Evolutionary conservation across 1,284 basidiomycete genomes (phyloP).

Genomic region (Salmacisia buchloeana): DNA sequence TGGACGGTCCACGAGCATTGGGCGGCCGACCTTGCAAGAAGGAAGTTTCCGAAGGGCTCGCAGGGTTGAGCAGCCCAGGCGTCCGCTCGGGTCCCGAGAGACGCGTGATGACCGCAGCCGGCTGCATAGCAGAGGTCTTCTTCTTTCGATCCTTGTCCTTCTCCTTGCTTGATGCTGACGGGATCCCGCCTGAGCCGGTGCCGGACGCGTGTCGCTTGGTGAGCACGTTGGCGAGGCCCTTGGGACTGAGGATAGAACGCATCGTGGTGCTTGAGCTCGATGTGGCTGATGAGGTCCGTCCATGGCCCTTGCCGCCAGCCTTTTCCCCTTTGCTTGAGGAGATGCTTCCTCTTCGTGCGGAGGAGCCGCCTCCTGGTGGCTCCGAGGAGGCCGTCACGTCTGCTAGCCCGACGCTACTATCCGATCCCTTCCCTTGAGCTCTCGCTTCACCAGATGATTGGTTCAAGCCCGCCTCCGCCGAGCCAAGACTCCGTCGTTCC

Average conservation of each 20-base stretch:
- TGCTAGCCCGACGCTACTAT: too few species aligned
- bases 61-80: neutral
- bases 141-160: too few species aligned
- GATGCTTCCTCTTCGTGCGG: neutral
- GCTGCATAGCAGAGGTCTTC: neutral
- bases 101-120: neutral
- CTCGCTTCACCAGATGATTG: too few species aligned
- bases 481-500: neutral
- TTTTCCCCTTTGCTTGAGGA: neutral
- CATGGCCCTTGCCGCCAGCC: neutral
- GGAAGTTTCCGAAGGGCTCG: neutral
- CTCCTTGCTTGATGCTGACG: neutral
- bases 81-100: neutral
- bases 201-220: conserved; percentile 1
- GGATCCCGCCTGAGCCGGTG: too few species aligned
- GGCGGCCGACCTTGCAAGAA: neutral
- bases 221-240: neutral
- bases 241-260: neutral
- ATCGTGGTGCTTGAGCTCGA: neutral
- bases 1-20: neutral
- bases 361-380: too few species aligned
- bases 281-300: neutral
- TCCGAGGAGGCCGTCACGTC: too few species aligned
- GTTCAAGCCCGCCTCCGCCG: neutral
- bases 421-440: too few species aligned